Percentiles rank a stretch among this genome's conserved stretches.
These are phyloP conservation scores for Euphorbia corollata DNA, from an alignment of 441 rosid species.

Conservation along the genomic window DNA sequence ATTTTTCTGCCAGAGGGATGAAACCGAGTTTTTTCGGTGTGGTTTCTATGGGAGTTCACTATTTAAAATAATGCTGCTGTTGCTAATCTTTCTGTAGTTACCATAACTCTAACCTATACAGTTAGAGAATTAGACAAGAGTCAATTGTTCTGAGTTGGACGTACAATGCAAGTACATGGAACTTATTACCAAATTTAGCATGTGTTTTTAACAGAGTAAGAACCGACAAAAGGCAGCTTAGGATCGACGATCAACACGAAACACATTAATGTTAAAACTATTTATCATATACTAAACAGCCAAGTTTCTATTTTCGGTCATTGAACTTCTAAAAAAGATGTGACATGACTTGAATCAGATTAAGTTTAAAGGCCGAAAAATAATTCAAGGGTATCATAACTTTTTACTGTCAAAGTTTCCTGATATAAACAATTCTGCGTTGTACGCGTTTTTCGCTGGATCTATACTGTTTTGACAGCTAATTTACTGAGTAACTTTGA, in stretches of 20 bases:
- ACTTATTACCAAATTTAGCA: background rate
- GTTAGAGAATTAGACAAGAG: background rate
- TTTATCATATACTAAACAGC: background rate
- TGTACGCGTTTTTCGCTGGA: background rate
- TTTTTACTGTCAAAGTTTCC: background rate
- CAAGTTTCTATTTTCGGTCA: background rate
- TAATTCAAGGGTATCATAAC: background rate
- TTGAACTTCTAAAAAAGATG: background rate
- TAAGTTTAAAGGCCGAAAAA: background rate
- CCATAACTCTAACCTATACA: conserved; percentile 6
- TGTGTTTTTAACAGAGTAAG: background rate
- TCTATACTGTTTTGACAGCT: background rate
- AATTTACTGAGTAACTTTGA: background rate
- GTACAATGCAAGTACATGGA: background rate
- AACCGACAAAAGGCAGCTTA: background rate
- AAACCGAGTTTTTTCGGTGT: background rate
- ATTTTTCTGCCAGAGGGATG: background rate
- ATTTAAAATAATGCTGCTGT: background rate
- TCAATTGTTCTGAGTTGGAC: conserved; percentile 4
- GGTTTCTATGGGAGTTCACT: background rate
- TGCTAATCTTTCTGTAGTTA: conserved; percentile 7
- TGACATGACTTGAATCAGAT: too few relatives aligned
- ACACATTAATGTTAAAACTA: background rate
- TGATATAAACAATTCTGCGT: background rate
- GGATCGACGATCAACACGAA: background rate